These are phyloP conservation scores for Phytophthora megakarya DNA, from an alignment of 352 stramenopile species.

Conservation along the genomic window DNA sequence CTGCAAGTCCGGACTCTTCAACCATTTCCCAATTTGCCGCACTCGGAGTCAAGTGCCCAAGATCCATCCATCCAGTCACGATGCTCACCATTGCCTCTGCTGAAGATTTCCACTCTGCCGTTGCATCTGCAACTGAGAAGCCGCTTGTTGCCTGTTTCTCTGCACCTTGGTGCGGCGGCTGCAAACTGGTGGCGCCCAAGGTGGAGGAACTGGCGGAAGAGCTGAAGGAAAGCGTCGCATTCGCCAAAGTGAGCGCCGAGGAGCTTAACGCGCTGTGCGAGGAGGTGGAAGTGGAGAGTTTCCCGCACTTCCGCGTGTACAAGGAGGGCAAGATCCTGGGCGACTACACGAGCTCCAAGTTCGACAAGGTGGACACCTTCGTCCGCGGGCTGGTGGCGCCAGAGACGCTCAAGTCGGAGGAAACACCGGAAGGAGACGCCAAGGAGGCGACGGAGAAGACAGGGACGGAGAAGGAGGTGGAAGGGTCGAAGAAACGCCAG, in stretches of 20 bases:
- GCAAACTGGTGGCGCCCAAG: slow-evolving; percentile 64
- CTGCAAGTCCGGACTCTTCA: neutral
- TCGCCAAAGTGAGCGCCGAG: slow-evolving; percentile 61
- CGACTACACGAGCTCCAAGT: slow-evolving; percentile 75
- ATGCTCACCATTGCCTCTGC: slow-evolving; percentile 45
- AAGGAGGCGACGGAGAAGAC: slow-evolving; percentile 8
- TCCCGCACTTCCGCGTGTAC: slow-evolving; percentile 82
- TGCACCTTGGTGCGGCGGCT: slow-evolving; percentile 68
- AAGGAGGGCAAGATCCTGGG: slow-evolving; percentile 54
- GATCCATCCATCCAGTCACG: slow-evolving; percentile 1
- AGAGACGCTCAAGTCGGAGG: slow-evolving; percentile 16
- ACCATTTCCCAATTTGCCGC: slow-evolving; percentile 41
- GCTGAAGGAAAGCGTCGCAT: slow-evolving; percentile 29
- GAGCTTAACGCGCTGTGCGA: slow-evolving; percentile 69
- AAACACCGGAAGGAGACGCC: slow-evolving; percentile 26
- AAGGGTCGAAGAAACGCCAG: slow-evolving; percentile 36
- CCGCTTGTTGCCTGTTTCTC: slow-evolving; percentile 58
- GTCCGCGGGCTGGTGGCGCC: slow-evolving; percentile 30
- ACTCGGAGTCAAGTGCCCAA: slow-evolving; percentile 17
- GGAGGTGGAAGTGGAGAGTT: slow-evolving; percentile 76
- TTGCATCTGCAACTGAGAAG: slow-evolving; percentile 37
- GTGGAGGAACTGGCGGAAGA: slow-evolving; percentile 60
- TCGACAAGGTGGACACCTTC: slow-evolving; percentile 64
- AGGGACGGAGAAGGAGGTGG: slow-evolving; percentile 1
- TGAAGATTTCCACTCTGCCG: slow-evolving; percentile 49